Evolutionary conservation across 257 asterid species (phyloP), one percentile per base, ranked within the genome.

Genomic region (Echium plantagineum): DNA sequence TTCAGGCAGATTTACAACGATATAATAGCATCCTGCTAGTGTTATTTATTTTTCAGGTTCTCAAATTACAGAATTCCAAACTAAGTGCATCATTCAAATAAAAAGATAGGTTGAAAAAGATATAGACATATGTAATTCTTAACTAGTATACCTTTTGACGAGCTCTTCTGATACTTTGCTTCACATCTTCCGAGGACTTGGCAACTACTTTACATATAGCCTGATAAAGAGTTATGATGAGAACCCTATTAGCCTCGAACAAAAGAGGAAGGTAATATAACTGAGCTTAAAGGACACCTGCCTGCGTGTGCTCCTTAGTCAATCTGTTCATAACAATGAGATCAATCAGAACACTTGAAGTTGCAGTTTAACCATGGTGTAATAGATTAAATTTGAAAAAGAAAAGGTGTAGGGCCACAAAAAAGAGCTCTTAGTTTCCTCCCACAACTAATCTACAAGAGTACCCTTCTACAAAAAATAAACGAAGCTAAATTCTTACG

Each of bases 301-400:
- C 96, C 87, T 83, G 95, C 77, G 80, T 80, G 78, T 88, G 96
- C 73, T 91, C 95, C 81, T 88, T 91, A 35, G 98, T 88, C 83
- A 91, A 74, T 66, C 98, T 91, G 88, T 70, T 60, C 60, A 70
- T 73, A 22, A 31, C n/a, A 70, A 68, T 32, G 63, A 74, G 49
- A 42, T 42, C 17, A 42, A 42, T 42, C 49, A 42, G 13, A 42
- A 42, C 49, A 42, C 49, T 42, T 13, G 49, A 0, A 10, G 48
- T 38, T 10, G 48, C 48, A 38, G 9, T 10, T 38, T 38, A 38
- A 38, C 8, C 48, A 38, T 7, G 48, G 2, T 7, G 48, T 38
- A 42, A 42, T 12, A 13, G 46, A 35, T 7, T 13, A 42, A 13
- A 42, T 42, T 42, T 24, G 26, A 24, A 24, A 10, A 10, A 42